These are phyloP conservation scores for Asterella californica DNA, from an alignment of 225 moss, liverwort and hornwort species.

Conservation along the genomic window DNA sequence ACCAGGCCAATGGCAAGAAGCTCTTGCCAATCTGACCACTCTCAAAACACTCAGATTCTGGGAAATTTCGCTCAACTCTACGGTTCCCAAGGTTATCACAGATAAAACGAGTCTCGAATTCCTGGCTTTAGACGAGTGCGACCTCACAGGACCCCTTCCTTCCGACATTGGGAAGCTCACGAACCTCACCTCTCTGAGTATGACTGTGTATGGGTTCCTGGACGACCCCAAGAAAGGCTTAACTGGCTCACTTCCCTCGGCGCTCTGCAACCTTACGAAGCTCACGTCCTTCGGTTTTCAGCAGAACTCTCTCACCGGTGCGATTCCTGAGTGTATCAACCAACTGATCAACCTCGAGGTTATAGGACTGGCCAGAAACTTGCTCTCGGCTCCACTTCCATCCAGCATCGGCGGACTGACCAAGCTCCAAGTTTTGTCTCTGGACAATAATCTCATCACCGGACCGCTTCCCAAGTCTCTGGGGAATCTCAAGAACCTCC, in stretches of 20 bases:
- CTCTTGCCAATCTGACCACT: slow-evolving; percentile 8
- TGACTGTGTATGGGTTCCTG: not conserved
- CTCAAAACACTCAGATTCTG: not conserved
- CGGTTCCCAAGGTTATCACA: not conserved
- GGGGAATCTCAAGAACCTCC: not conserved
- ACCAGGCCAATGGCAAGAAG: slow-evolving; percentile 13
- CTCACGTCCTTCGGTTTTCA: not conserved
- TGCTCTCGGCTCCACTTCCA: slow-evolving; percentile 19
- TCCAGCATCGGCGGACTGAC: not conserved
- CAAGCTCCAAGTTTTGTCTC: not conserved
- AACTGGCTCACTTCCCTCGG: slow-evolving; percentile 9
- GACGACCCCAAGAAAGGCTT: slow-evolving; percentile 5
- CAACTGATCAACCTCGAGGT: not conserved
- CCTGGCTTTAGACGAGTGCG: not conserved
- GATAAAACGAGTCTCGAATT: not conserved
- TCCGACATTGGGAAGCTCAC: slow-evolving; percentile 1
- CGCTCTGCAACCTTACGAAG: slow-evolving; percentile 16
- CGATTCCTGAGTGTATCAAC: slow-evolving; percentile 18
- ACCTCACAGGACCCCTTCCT: slow-evolving; percentile 1
- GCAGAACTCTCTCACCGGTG: not conserved
- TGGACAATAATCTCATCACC: slow-evolving; percentile 16
- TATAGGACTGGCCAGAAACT: slow-evolving; percentile 1
- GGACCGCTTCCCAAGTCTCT: slow-evolving; percentile 19
- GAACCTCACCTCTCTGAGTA: not conserved
- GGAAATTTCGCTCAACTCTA: not conserved